Conservation (phyloP, 2,329 filamentous ascomycete species). For the Sporothrix pseudoabietina region DNA sequence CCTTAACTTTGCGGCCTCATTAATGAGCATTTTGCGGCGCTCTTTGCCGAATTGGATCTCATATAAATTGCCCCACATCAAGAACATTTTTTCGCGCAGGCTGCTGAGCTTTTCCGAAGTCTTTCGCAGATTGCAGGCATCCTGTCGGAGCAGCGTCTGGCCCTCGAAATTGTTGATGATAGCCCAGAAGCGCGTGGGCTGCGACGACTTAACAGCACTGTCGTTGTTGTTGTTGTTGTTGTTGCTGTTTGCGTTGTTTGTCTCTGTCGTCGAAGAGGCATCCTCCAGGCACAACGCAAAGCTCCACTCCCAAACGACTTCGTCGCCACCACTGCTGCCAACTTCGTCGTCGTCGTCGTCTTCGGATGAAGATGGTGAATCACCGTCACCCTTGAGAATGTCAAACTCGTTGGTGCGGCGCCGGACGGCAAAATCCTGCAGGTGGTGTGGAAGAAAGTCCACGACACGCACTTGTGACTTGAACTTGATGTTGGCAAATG, state of each 20-base stretch:
- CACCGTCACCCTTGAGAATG: slow-evolving; percentile 35
- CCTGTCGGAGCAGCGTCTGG: slow-evolving; percentile 52
- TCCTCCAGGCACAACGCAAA: slow-evolving; percentile 82
- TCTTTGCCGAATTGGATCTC: slow-evolving; percentile 64
- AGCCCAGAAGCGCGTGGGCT: slow-evolving; percentile 62
- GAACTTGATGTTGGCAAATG: slow-evolving; percentile 75
- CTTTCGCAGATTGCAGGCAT: slow-evolving; percentile 59
- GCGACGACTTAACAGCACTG: slow-evolving; percentile 30
- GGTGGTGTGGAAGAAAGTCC: slow-evolving; percentile 71
- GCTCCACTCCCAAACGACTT: slow-evolving; percentile 72
- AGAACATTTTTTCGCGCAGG: slow-evolving; percentile 71
- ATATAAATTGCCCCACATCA: slow-evolving; percentile 84
- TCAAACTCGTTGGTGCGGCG: slow-evolving; percentile 49
- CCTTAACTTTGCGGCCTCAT: slow-evolving; percentile 46
- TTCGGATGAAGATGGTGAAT: not conserved
- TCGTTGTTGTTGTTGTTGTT: not conserved
- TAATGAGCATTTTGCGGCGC: slow-evolving; percentile 40
- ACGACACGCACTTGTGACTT: slow-evolving; percentile 72
- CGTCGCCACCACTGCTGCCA: slow-evolving; percentile 32
- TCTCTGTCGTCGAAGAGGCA: slow-evolving; percentile 53
- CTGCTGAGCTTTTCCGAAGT: slow-evolving; percentile 27
- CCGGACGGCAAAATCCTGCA: slow-evolving; percentile 70
- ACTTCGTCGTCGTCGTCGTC: slow-evolving; percentile 34
- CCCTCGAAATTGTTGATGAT: slow-evolving; percentile 63
- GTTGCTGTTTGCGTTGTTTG: not conserved